Evolutionary conservation across 2,329 filamentous ascomycete genomes (phyloP).

Genomic region (Ceratocystis lukuohia): DNA sequence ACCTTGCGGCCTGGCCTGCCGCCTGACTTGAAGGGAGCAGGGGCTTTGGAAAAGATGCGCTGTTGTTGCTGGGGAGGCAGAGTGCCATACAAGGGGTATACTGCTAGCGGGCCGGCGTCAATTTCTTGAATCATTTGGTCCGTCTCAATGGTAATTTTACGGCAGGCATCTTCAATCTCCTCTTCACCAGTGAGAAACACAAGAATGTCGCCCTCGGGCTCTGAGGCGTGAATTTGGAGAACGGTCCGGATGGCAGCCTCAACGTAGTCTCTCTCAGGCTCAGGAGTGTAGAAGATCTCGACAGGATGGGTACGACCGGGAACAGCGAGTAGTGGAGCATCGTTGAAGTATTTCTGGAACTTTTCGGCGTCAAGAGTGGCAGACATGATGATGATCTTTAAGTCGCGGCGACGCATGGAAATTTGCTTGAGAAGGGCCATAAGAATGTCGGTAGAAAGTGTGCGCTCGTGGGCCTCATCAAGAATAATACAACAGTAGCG

Average conservation of each 20-base stretch:
- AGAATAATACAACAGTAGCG: constrained; percentile 97
- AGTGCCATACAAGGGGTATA: constrained; percentile 90
- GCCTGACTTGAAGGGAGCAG: constrained; percentile 55
- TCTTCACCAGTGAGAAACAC: constrained; percentile 96
- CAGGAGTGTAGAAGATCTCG: constrained; percentile 95
- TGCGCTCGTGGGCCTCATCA: constrained; percentile 96
- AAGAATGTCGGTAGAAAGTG: constrained; percentile 88
- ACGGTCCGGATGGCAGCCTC: constrained; percentile 91
- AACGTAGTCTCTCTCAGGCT: constrained; percentile 91
- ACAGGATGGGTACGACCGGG: constrained; percentile 92
- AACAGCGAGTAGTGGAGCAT: constrained; percentile 84
- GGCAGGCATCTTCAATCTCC: constrained; percentile 91
- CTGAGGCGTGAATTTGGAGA: constrained; percentile 87
- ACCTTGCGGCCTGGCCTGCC: constrained; percentile 84
- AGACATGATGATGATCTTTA: constrained; percentile 99
- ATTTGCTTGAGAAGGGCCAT: constrained; percentile 95
- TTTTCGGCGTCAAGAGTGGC: constrained; percentile 95
- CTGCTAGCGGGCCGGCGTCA: constrained; percentile 74
- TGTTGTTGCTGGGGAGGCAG: constrained; percentile 89
- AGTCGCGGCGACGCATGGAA: constrained; percentile 63
- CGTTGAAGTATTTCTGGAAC: constrained; percentile 93
- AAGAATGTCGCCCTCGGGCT: constrained; percentile 82
- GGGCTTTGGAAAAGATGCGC: constrained; percentile 84
- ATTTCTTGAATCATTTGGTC: constrained; percentile 88
- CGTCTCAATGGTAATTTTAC: constrained; percentile 79